Base-by-base conservation (phyloP, 306 rosid genomes). In the Trifolium dubium region DNA sequence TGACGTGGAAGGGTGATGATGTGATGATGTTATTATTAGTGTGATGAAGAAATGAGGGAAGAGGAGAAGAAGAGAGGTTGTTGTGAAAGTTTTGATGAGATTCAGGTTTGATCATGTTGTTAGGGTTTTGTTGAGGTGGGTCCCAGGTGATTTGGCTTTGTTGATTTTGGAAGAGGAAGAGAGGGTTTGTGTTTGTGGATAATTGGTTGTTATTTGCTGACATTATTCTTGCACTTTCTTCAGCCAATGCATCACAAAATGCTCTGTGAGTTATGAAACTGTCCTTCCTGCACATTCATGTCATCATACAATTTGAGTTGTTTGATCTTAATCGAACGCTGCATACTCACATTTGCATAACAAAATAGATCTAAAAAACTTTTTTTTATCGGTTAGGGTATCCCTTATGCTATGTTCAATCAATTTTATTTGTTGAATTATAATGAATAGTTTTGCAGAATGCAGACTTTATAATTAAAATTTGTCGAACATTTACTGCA, bases 221-320 rank as follows among this genome's bases (percentile, higher is more conserved):
- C 23, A 92, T 23, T 23, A 23, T 31, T 78, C 96, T 85, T 44
- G 96, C 97, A 81, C 90, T 94, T 73, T 94, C 99, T 85, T 94
- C 93, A 8, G 99, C 99, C 72, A 94, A 77, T 31, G 98, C 99
- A 81, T 94, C 97, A 65, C 99, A 95, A 65, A 92, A 95, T 47
- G 99, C 99, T 83, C 98, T 85, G 41, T 95, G 99, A 39, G 97
- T 95, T 68, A 95, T 81, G 89, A 92, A 92, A 85, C 97, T 90
- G 81, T 95, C 99, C 82, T 95, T 95, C 96, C 99, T 95, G 85
- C 39, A 63, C n/a, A 41, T 76, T 79, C 23, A 23, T 23, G 23
- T 23, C 23, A 23, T 23, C 23, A 23, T 23, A 23, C 23, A 23
- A 23, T 23, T 23, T 23, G 23, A 23, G 23, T 23, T 23, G 23